Evolutionary conservation across 2,329 filamentous ascomycete genomes (phyloP).

Genomic region (Nectriaceae sp.): DNA sequence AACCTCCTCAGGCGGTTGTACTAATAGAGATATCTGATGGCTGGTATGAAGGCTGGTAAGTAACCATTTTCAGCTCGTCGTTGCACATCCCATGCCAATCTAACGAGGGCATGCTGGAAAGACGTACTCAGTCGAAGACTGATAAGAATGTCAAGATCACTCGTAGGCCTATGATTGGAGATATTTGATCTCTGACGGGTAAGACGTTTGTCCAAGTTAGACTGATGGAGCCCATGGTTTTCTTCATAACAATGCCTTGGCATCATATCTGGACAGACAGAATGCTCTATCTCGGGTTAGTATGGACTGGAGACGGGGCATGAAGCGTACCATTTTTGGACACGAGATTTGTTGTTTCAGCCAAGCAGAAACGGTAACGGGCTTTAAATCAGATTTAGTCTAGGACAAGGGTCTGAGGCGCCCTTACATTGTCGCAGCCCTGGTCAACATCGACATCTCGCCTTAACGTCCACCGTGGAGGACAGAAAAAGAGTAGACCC

Average conservation of each 20-base stretch:
- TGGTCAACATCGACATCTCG: constrained; percentile 7
- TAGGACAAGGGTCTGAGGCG: constrained; percentile 11
- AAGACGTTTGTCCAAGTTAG: constrained; percentile 11
- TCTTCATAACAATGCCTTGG: constrained; percentile 9
- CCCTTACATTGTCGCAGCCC: background rate
- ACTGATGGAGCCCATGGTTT: constrained; percentile 3
- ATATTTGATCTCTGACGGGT: background rate
- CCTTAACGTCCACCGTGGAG: constrained; percentile 8
- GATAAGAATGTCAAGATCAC: background rate
- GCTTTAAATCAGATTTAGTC: constrained; percentile 26
- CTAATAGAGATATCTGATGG: background rate
- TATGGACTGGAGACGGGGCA: constrained; percentile 10
- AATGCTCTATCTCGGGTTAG: constrained; percentile 12
- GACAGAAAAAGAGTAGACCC: background rate
- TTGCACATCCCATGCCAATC: too few species aligned
- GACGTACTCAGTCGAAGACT: background rate
- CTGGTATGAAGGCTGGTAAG: background rate
- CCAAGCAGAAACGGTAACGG: constrained; percentile 24
- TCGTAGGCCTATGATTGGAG: background rate
- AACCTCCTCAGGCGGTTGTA: too few species aligned
- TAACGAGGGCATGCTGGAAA: too few species aligned
- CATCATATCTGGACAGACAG: constrained; percentile 13
- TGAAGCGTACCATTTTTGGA: constrained; percentile 33
- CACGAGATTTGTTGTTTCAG: constrained; percentile 31
- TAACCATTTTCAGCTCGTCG: too few species aligned